phyloP scores from a whole-genome alignment of 2,329 filamentous ascomycete species.

The Uncinocarpus reesii region DNA sequence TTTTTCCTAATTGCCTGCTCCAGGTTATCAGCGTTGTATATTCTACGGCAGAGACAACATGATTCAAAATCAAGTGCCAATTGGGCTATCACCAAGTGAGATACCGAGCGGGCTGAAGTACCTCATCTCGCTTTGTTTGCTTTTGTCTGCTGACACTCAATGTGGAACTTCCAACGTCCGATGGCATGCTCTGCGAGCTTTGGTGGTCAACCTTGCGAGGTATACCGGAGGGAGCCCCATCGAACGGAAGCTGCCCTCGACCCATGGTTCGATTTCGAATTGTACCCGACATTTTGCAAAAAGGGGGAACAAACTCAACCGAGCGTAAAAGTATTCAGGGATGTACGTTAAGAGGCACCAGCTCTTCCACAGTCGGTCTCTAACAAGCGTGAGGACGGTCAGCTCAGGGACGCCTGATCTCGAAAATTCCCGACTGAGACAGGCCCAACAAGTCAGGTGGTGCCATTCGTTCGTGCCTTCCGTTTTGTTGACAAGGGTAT shows the following conservation, averaged over 20 bases:
- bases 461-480: conserved; percentile 1
- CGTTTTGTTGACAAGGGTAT: conserved; percentile 4
- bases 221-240: conserved; percentile 50
- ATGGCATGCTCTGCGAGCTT: conserved; percentile 33
- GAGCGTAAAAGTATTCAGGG: neutral
- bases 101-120: conserved; percentile 38
- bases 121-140: conserved; percentile 97
- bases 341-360: neutral
- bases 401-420: neutral
- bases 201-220: conserved; percentile 48
- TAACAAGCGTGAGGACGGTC: neutral
- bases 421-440: neutral
- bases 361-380: neutral
- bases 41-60: conserved; percentile 5
- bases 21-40: conserved; percentile 18
- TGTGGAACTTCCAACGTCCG: conserved; percentile 51
- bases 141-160: conserved; percentile 92
- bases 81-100: neutral
- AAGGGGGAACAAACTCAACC: neutral
- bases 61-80: neutral
- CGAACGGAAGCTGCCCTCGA: conserved; percentile 45
- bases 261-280: conserved; percentile 46
- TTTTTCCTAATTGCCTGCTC: conserved; percentile 84
- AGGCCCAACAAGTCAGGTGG: conserved; percentile 6
- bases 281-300: conserved; percentile 51